phyloP scores from a whole-genome alignment of 2,329 filamentous ascomycete species.

The Beauveria caledonica region DNA sequence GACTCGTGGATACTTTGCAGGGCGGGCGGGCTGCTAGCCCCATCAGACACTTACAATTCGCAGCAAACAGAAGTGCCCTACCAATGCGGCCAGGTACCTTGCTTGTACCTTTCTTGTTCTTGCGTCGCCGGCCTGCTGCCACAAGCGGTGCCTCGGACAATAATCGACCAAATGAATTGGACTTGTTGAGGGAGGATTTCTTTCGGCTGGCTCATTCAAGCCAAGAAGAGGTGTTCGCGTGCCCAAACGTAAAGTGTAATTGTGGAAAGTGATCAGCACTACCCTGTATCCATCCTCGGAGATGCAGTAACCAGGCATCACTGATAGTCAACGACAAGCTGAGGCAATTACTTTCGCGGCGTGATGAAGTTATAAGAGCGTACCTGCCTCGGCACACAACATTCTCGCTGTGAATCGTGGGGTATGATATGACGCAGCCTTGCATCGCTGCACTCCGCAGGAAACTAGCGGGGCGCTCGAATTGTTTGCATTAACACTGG shows the following conservation, averaged over 20 bases:
- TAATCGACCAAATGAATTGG: background rate
- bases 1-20: background rate
- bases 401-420: background rate
- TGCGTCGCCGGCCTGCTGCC: background rate
- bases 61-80: background rate
- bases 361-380: background rate
- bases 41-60: background rate
- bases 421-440: constrained; percentile 2
- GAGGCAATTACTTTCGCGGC: background rate
- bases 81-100: background rate
- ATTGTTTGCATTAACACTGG: too few relatives aligned
- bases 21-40: background rate
- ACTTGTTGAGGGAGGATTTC: background rate
- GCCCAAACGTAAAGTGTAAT: too few relatives aligned
- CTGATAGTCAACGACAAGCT: background rate
- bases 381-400: background rate
- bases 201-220: background rate
- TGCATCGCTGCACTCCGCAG: background rate
- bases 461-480: background rate
- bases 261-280: background rate
- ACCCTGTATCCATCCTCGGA: background rate
- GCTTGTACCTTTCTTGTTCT: background rate
- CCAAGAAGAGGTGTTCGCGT: background rate
- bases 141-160: background rate
- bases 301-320: background rate